phyloP scores from a whole-genome alignment of 768 basidiomycete species.

The Erythrobasidium yunnanense region DNA sequence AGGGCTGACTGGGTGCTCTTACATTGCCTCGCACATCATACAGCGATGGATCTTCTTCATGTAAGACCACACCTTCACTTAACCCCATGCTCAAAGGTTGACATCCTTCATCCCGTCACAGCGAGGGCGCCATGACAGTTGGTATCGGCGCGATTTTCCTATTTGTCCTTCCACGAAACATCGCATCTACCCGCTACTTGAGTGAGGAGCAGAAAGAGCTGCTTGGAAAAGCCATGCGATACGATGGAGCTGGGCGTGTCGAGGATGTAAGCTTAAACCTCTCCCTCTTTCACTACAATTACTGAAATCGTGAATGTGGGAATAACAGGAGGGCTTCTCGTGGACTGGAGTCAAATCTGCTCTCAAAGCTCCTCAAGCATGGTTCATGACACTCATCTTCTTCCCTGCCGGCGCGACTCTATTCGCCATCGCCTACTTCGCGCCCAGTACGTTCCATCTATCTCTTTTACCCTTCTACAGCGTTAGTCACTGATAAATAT shows the following conservation, averaged over 20 bases:
- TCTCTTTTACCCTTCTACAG: background rate
- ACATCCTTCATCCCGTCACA: background rate
- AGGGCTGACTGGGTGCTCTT: slow-evolving; percentile 1
- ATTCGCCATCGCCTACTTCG: slow-evolving; percentile 19
- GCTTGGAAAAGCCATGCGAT: background rate
- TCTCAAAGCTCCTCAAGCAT: slow-evolving; percentile 13
- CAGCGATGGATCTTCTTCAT: slow-evolving; percentile 25
- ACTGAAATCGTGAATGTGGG: background rate
- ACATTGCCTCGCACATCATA: background rate
- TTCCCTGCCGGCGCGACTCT: slow-evolving; percentile 13
- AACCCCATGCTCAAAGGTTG: background rate
- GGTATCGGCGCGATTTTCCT: background rate
- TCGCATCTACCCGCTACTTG: background rate
- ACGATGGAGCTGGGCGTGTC: background rate
- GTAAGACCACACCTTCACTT: background rate
- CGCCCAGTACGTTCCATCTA: slow-evolving; percentile 7
- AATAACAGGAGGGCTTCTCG: background rate
- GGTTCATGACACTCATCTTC: slow-evolving; percentile 18
- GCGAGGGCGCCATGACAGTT: slow-evolving; percentile 17
- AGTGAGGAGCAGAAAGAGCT: slow-evolving; percentile 1
- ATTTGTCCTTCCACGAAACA: slow-evolving; percentile 5
- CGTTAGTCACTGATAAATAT: no score
- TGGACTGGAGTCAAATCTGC: background rate
- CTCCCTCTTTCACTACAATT: background rate
- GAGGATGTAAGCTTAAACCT: background rate